Conservation (phyloP, 2,329 filamentous ascomycete genomes). For the Aspergillus sp. region DNA sequence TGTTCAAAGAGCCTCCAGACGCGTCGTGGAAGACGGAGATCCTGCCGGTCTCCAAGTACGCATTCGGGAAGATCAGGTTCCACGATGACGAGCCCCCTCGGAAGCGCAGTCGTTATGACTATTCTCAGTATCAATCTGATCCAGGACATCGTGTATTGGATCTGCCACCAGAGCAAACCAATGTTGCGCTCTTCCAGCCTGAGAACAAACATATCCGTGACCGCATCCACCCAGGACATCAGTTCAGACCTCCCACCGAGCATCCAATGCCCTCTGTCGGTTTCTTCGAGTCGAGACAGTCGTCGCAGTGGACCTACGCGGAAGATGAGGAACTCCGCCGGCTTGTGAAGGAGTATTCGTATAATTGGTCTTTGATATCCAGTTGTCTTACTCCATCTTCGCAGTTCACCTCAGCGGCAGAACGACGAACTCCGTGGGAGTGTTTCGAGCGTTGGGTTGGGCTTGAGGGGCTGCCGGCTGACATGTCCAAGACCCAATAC, state of each 20-base stretch:
- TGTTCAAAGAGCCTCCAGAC: conserved; percentile 64
- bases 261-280: conserved; percentile 83
- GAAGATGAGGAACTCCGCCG: conserved; percentile 88
- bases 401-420: conserved; percentile 76
- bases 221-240: conserved; percentile 83
- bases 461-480: conserved; percentile 82
- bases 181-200: conserved; percentile 84
- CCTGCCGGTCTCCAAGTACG: conserved; percentile 81
- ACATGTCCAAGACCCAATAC: conserved; percentile 94
- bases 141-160: conserved; percentile 52
- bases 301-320: conserved; percentile 86
- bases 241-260: conserved; percentile 90
- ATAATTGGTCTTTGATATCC: conserved; percentile 96
- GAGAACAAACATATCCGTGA: conserved; percentile 89
- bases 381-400: conserved; percentile 74
- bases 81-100: conserved; percentile 62
- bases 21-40: conserved; percentile 73
- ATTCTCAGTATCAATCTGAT: conserved; percentile 69
- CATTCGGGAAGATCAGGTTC: conserved; percentile 75
- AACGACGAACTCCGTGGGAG: conserved; percentile 93
- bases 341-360: conserved; percentile 87
- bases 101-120: conserved; percentile 81
- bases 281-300: conserved; percentile 83
- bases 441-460: conserved; percentile 97
- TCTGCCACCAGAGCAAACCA: conserved; percentile 66